These are phyloP conservation scores for Tolypocladium capitatum DNA, from an alignment of 2,329 filamentous ascomycete genomes.

Conservation along the genomic window DNA sequence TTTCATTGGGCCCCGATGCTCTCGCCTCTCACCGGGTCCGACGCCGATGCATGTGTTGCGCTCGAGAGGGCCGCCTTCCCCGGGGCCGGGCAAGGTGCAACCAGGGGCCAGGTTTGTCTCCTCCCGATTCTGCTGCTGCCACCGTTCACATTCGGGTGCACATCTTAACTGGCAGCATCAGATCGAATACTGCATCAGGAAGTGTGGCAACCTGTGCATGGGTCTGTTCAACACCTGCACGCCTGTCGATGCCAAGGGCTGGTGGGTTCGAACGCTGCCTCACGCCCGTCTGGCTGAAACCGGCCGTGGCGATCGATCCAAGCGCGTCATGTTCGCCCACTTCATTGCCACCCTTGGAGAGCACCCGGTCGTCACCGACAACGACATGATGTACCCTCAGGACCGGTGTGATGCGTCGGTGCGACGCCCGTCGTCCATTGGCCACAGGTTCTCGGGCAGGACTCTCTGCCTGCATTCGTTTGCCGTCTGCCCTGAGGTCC, in stretches of 20 bases:
- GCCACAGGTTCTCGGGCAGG: conserved; percentile 59
- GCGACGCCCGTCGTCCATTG: conserved; percentile 15
- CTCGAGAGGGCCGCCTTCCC: too few relatives aligned
- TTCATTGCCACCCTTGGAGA: conserved; percentile 61
- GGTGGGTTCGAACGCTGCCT: conserved; percentile 37
- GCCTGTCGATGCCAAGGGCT: conserved; percentile 30
- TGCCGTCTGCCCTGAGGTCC: conserved; percentile 63
- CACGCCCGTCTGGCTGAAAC: conserved; percentile 43
- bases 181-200: conserved; percentile 1
- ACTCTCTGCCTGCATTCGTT: conserved; percentile 76
- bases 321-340: conserved; percentile 59
- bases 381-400: not conserved
- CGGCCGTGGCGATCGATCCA: conserved; percentile 12
- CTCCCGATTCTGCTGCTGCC: too few relatives aligned
- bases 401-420: not conserved
- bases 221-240: conserved; percentile 63
- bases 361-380: conserved; percentile 36
- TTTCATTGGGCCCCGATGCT: conserved; percentile 49
- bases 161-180: too few relatives aligned
- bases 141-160: too few relatives aligned
- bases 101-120: too few relatives aligned
- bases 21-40: conserved; percentile 55
- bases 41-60: conserved; percentile 41
- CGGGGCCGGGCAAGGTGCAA: too few relatives aligned
- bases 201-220: conserved; percentile 50